Evolutionary conservation across 495 filamentous ascomycete species (phyloP), one percentile per base, ranked within the genome.

Genomic region (Daldinia loculata): DNA sequence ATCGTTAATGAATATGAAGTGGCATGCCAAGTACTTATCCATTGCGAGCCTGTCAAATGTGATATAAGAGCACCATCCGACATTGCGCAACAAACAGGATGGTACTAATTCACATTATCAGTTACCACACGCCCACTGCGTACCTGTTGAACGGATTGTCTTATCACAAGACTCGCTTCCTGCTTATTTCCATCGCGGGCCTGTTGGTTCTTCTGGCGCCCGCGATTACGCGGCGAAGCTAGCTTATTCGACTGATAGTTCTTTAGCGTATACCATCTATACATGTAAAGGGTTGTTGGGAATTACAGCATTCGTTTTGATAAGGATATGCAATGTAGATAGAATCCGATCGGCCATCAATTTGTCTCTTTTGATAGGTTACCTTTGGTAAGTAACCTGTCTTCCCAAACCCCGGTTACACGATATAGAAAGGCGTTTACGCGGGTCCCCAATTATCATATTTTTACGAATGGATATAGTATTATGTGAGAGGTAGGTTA

Each of bases 131-230:
- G 19, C 26, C 50, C 22, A 43, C 34, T 34, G 5, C 24, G 26
- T 17, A 26, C 36, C 60, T 51, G 2, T 29, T 62, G 24, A 36
- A 67, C 34, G 14, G 50, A 17, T 53, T n/a, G 26, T 2, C 7
- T 64, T 52, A 69, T 63, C 53, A 45, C 34, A 55, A 29, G 12
- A 8, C 30, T 63, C 14, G 45, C n/a, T 30, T 53, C 52, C 8
- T 45, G 11, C 19, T 48, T 29, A 50, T 11, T 51, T 30, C 30
- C 19, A 55, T 36, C 57, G 19, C 53, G 53, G 11, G 19, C 4
- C 52, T 51, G 51, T 56, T 41, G 51, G 58, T 41, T 30, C 4
- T 24, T 43, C 29, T 17, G n/a, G n/a, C 50, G 8, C 34, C 30
- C 12, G 15, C 15, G 24, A 60, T 59, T 48, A 59, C 56, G 61